Conservation (phyloP, 2,329 filamentous ascomycete genomes). For the Phaeophleospora eucalypticola region DNA sequence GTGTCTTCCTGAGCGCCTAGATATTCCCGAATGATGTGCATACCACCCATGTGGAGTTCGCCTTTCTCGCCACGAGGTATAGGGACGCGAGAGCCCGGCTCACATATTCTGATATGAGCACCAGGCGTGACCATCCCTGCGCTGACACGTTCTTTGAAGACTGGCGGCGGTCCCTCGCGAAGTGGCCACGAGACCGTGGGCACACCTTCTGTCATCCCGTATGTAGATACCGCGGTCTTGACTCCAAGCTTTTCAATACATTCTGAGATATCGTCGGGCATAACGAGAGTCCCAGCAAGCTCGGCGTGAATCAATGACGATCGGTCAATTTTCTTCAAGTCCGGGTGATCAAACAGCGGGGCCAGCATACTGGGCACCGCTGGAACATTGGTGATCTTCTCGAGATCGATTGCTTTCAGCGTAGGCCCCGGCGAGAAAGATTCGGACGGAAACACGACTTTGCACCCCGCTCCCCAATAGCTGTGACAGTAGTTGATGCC, state of each 20-base stretch:
- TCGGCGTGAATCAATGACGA: not conserved
- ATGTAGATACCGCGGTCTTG: not conserved
- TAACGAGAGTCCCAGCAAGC: not conserved
- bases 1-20: not conserved
- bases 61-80: not conserved
- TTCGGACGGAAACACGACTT: not conserved
- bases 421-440: not conserved
- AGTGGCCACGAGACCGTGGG: not conserved
- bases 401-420: not conserved
- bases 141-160: not conserved
- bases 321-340: not conserved
- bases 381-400: not conserved
- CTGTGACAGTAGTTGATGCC: not conserved
- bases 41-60: conserved; percentile 4
- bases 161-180: not conserved
- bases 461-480: not conserved
- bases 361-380: conserved; percentile 4
- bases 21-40: conserved; percentile 3
- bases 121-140: not conserved
- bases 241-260: not conserved
- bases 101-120: conserved; percentile 1
- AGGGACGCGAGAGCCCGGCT: not conserved
- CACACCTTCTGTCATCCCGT: conserved; percentile 5
- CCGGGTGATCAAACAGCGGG: not conserved
- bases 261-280: not conserved